Evolutionary conservation across 495 filamentous ascomycete species (phyloP).

Genomic region (Penicillium arizonense): DNA sequence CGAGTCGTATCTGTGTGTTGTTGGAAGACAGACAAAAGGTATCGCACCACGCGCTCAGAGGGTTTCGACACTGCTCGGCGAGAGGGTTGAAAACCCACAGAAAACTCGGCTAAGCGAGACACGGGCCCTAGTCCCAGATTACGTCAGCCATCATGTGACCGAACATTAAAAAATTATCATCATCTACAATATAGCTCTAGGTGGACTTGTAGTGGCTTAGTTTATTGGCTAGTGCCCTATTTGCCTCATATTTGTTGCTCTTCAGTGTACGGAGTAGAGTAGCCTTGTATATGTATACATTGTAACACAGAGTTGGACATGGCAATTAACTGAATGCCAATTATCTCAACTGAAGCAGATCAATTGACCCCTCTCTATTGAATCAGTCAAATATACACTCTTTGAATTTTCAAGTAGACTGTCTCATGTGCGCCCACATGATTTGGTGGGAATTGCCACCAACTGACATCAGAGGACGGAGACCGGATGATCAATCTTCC

Average conservation of each 20-base stretch:
- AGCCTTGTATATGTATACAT: too few species aligned
- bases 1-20: constrained; percentile 49
- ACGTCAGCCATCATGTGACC: constrained; percentile 24
- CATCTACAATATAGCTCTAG: neutral
- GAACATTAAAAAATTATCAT: constrained; percentile 2
- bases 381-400: too few species aligned
- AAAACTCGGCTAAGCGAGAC: constrained; percentile 52
- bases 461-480: constrained; percentile 7
- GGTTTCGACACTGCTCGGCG: constrained; percentile 40
- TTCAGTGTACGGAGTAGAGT: too few species aligned
- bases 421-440: neutral
- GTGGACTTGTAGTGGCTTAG: too few species aligned
- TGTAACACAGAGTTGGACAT: too few species aligned
- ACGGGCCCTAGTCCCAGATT: constrained; percentile 32
- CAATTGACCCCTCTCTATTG: too few species aligned
- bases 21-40: constrained; percentile 44
- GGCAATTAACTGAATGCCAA: too few species aligned
- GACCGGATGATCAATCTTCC: constrained; percentile 10
- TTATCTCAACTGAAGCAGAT: too few species aligned
- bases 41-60: constrained; percentile 43
- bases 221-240: too few species aligned
- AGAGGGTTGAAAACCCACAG: constrained; percentile 46
- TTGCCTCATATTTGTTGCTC: too few species aligned
- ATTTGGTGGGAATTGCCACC: neutral
- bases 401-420: too few species aligned